Evolutionary conservation across 1,284 basidiomycete species (phyloP).

Genomic region (Amylostereum areolatum): DNA sequence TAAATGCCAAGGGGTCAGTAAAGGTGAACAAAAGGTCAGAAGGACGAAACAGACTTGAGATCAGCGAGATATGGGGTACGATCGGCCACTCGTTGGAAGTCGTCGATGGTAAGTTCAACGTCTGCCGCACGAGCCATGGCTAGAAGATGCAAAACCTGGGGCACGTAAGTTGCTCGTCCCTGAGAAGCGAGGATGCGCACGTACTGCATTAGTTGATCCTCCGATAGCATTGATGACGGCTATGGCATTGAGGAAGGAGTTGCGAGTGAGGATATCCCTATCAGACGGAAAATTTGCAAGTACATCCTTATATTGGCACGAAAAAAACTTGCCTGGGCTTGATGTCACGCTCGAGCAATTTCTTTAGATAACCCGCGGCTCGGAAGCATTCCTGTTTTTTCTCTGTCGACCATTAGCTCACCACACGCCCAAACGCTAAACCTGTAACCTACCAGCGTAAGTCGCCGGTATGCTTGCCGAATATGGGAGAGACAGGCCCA

Average conservation of each 20-base stretch:
- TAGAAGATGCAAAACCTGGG: slow-evolving; percentile 82
- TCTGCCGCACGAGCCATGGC: slow-evolving; percentile 93
- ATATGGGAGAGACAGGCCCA: slow-evolving; percentile 90
- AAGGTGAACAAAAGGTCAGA: slow-evolving; percentile 2
- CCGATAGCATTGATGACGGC: slow-evolving; percentile 80
- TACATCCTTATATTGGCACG: slow-evolving; percentile 17
- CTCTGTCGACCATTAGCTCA: slow-evolving; percentile 32
- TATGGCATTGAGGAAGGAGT: slow-evolving; percentile 91
- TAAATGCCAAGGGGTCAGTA: background rate
- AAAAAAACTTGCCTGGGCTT: slow-evolving; percentile 59
- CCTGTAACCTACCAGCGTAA: slow-evolving; percentile 49
- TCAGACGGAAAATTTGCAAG: background rate
- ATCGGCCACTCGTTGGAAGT: slow-evolving; percentile 87
- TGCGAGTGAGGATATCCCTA: slow-evolving; percentile 86
- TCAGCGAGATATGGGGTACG: slow-evolving; percentile 93
- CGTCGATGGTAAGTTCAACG: slow-evolving; percentile 84
- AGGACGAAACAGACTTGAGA: slow-evolving; percentile 54
- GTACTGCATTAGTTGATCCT: slow-evolving; percentile 88
- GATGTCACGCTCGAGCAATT: slow-evolving; percentile 78
- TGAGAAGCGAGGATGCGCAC: slow-evolving; percentile 13
- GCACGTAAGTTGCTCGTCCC: background rate
- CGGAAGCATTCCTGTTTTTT: slow-evolving; percentile 83
- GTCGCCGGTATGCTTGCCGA: slow-evolving; percentile 82
- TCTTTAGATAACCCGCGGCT: slow-evolving; percentile 79
- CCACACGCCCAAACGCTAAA: background rate